phyloP scores from a whole-genome alignment of 768 basidiomycete genomes.

The Coprinellus aureogranulatus region DNA sequence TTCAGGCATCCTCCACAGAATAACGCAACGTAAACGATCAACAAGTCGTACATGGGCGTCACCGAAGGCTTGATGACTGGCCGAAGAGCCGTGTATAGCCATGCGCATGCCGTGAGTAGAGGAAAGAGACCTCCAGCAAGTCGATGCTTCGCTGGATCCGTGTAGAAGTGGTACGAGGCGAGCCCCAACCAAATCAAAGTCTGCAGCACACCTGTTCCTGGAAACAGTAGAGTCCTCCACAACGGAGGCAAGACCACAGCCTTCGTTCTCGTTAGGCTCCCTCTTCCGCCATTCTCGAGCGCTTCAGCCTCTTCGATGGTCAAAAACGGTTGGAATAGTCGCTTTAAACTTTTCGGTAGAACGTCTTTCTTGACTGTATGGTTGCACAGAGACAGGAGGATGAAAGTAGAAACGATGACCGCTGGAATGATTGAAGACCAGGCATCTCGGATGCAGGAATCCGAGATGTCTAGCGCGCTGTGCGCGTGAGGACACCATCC shows the following conservation, averaged over 20 bases:
- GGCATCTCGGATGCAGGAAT: constrained; percentile 46
- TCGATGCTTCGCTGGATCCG: constrained; percentile 30
- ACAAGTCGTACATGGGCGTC: constrained; percentile 64
- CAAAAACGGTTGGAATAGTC: constrained; percentile 42
- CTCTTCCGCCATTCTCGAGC: constrained; percentile 28
- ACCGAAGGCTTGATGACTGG: constrained; percentile 51
- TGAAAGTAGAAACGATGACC: constrained; percentile 43
- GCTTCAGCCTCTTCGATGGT: constrained; percentile 58
- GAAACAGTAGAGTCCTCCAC: constrained; percentile 62
- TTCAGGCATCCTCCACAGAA: constrained; percentile 45
- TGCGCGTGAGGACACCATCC: constrained; percentile 11
- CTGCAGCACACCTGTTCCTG: constrained; percentile 54
- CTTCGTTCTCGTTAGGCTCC: constrained; percentile 22
- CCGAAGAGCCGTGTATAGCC: constrained; percentile 65
- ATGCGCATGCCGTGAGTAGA: constrained; percentile 51
- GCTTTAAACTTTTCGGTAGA: constrained; percentile 22
- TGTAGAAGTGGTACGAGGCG: constrained; percentile 54
- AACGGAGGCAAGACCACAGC: constrained; percentile 37
- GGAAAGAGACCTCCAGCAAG: constrained; percentile 29
- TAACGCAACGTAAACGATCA: constrained; percentile 53
- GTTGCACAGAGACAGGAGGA: constrained; percentile 21
- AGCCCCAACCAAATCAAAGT: constrained; percentile 57
- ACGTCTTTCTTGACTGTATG: constrained; percentile 15
- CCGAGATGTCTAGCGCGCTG: constrained; percentile 38
- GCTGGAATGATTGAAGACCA: constrained; percentile 53